A percentile compares a stretch with the other conserved stretches of the same genome.
These are phyloP conservation scores for Colletotrichum graminicola DNA, from an alignment of 2,329 filamentous ascomycete species.

Conservation along the genomic window DNA sequence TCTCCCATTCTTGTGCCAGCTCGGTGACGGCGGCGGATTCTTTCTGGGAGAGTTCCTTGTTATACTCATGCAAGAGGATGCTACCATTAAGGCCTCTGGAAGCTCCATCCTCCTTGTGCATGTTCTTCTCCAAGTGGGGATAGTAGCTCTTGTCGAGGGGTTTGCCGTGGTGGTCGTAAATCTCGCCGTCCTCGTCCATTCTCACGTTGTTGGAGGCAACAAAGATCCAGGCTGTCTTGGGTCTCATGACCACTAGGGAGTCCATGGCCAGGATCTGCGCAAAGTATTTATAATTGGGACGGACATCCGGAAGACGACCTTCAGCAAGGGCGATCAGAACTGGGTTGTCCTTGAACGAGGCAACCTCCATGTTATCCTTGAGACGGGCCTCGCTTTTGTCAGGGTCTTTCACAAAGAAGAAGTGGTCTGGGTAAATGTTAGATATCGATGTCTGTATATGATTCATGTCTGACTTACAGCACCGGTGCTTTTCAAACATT, in stretches of 20 bases:
- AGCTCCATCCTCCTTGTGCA: constrained; percentile 64
- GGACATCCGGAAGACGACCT: constrained; percentile 67
- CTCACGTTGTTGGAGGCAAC: constrained; percentile 66
- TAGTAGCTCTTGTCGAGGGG: constrained; percentile 62
- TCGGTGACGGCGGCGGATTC: constrained; percentile 68
- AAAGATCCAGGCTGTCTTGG: constrained; percentile 71
- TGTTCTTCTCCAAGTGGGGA: constrained; percentile 68
- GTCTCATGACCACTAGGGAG: constrained; percentile 64
- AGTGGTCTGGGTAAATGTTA: constrained; percentile 60
- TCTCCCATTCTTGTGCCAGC: constrained; percentile 68
- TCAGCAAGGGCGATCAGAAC: constrained; percentile 73
- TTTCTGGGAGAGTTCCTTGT: constrained; percentile 64
- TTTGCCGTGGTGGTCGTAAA: constrained; percentile 58
- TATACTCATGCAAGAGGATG: constrained; percentile 70
- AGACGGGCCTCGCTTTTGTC: constrained; percentile 67
- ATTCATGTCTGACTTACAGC: constrained; percentile 63
- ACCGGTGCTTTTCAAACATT: constrained; percentile 72
- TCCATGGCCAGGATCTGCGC: constrained; percentile 67
- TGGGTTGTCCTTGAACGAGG: constrained; percentile 74
- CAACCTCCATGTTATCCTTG: constrained; percentile 57
- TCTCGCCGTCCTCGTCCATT: constrained; percentile 59
- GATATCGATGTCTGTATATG: constrained; percentile 1
- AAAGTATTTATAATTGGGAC: constrained; percentile 73
- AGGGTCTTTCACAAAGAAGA: constrained; percentile 67
- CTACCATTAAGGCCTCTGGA: constrained; percentile 62